phyloP scores from a whole-genome alignment of 179 eudicot genomes.

The Heliamphora pulchella region DNA sequence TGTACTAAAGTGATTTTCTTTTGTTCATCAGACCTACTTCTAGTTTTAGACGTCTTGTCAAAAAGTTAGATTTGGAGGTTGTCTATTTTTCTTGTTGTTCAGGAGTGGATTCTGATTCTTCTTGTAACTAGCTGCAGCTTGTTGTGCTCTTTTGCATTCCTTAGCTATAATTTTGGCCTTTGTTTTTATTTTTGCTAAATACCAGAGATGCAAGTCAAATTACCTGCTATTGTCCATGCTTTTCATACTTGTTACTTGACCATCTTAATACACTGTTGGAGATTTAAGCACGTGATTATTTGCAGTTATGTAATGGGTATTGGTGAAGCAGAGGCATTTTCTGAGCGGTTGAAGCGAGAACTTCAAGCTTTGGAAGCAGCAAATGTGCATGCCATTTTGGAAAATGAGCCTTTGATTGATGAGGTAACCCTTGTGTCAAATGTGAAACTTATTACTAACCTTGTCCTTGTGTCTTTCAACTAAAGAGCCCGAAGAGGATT shows the following conservation, averaged over 20 bases:
- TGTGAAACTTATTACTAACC: not conserved
- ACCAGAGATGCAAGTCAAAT: not conserved
- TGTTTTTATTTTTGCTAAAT: not conserved
- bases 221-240: not conserved
- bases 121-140: not conserved
- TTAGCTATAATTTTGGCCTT: not conserved
- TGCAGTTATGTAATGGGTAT: constrained; percentile 93
- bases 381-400: constrained; percentile 95
- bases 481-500: not conserved
- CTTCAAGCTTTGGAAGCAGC: constrained; percentile 99
- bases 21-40: not conserved
- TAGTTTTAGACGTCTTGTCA: not conserved
- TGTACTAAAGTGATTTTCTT: not conserved
- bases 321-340: constrained; percentile 96
- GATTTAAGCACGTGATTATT: constrained; percentile 18
- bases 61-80: not conserved
- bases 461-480: not conserved
- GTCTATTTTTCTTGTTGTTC: not conserved
- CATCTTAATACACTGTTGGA: not conserved
- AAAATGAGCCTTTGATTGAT: constrained; percentile 70
- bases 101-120: not conserved
- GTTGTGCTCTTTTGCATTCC: constrained; percentile 2
- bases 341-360: constrained; percentile 93
- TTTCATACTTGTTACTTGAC: not conserved
- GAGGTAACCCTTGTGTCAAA: constrained; percentile 39